Conservation (phyloP, 495 filamentous ascomycete genomes). For the Acidomyces sp. region DNA sequence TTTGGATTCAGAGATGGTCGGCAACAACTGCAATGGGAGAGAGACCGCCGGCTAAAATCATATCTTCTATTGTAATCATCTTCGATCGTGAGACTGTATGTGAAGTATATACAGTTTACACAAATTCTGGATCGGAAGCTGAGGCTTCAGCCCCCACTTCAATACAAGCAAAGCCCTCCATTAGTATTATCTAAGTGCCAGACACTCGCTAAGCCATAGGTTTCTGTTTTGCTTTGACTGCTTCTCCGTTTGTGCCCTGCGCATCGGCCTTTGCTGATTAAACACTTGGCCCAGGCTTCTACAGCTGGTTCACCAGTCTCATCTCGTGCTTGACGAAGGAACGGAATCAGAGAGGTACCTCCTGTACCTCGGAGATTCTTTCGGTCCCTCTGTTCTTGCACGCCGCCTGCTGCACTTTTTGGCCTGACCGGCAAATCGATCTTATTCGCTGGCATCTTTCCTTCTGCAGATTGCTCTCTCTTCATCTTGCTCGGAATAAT, state of each 20-base stretch:
- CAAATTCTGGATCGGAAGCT: too few relatives aligned
- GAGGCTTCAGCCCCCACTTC: too few relatives aligned
- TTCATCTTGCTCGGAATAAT: conserved; percentile 36
- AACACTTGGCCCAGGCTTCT: conserved; percentile 62
- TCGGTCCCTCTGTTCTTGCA: conserved; percentile 15
- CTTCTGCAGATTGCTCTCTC: neutral
- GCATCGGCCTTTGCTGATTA: conserved; percentile 48
- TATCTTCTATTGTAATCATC: too few relatives aligned
- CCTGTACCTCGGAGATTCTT: conserved; percentile 77
- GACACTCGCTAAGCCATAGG: conserved; percentile 67
- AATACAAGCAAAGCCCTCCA: conserved; percentile 49
- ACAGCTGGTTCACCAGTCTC: conserved; percentile 90
- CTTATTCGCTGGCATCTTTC: conserved; percentile 21
- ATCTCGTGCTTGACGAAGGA: conserved; percentile 87
- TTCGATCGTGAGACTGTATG: too few relatives aligned
- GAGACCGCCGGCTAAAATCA: too few relatives aligned
- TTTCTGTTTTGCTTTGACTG: conserved; percentile 38
- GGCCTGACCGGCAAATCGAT: conserved; percentile 51
- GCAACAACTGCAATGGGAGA: too few relatives aligned
- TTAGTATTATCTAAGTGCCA: conserved; percentile 70
- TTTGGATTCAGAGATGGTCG: too few relatives aligned
- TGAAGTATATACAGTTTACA: too few relatives aligned
- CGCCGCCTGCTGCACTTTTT: conserved; percentile 31
- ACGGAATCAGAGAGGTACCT: conserved; percentile 82
- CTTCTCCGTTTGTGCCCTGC: conserved; percentile 22